Evolutionary conservation across 208 protist genomes (phyloP), one percentile per base, ranked within the genome.

Genomic region (Naegleria lovaniensis): DNA sequence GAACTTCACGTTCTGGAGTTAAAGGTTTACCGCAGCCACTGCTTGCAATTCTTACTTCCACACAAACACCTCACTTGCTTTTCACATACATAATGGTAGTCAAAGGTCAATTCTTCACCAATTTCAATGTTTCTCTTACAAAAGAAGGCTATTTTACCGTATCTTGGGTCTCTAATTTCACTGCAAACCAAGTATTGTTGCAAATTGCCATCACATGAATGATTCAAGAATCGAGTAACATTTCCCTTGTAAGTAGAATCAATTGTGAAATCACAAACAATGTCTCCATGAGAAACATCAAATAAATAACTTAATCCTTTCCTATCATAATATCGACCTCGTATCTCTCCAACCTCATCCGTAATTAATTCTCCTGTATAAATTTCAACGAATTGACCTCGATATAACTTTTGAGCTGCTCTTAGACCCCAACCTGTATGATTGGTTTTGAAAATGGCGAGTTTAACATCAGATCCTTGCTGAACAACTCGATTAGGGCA

Each of bases 381-480:
- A 22, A 55, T 48, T n/a, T 67, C 25, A 40, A 89, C 29, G 25
- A 89, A 89, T 40, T 89, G 33, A 13, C 51, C 48, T 52, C 9
- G 16, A 40, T 33, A 0, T 0, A 89, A n/a, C 7, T 16, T 33
- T 29, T 67, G 39, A 19, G 25, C 16, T 7, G 85, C 51, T 67
- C 48, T 55, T 22, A 89, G 5, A 36, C 85, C 85, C 85, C 85
- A 89, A 41, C 85, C 85, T 67, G 13, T 89, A 67, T 67, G 36
- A 4, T 41, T 41, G 11, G 85, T 89, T 40, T 67, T 36, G 25
- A 67, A 89, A 19, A 89, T 33, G 36, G 5, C 5, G 4, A 89
- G 3, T 40, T 67, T 67, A 51, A 40, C 22, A 16, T 33, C 11
- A 39, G 15, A 33, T 58, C 85, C 85, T 58, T 39, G 1, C 38